Conservation (phyloP, 805 yeast genomes). For the Saturnispora sekii region DNA sequence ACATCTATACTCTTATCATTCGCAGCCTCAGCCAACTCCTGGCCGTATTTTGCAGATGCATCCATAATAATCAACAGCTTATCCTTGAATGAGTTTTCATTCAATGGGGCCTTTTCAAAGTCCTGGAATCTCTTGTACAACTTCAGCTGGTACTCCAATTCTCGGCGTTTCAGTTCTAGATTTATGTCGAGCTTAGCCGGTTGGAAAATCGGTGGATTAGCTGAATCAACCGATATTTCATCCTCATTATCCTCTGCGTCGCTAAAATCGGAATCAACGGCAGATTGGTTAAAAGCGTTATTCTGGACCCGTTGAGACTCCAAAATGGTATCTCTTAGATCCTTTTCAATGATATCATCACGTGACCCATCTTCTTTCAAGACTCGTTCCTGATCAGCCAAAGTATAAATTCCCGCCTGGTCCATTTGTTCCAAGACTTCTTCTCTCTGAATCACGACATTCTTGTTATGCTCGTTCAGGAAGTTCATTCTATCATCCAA, state of each 20-base stretch:
- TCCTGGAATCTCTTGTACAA: slow-evolving; percentile 20
- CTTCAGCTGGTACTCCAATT: slow-evolving; percentile 18
- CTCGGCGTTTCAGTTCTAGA: slow-evolving; percentile 18
- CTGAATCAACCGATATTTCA: slow-evolving; percentile 16
- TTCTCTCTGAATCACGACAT: slow-evolving; percentile 11
- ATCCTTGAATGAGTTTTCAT: slow-evolving; percentile 23
- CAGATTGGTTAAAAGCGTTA: slow-evolving; percentile 5
- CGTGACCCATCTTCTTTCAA: slow-evolving; percentile 12
- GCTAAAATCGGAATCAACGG: background rate
- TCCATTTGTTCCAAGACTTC: slow-evolving; percentile 17
- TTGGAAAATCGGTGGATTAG: slow-evolving; percentile 11
- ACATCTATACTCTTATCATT: slow-evolving; percentile 21
- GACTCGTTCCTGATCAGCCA: slow-evolving; percentile 19
- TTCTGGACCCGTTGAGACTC: background rate
- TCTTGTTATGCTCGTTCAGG: slow-evolving; percentile 8
- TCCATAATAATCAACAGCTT: slow-evolving; percentile 23
- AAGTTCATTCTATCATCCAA: slow-evolving; percentile 19
- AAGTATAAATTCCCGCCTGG: slow-evolving; percentile 19
- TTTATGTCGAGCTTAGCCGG: slow-evolving; percentile 6
- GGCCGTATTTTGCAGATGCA: slow-evolving; percentile 27
- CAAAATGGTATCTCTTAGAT: slow-evolving; percentile 7
- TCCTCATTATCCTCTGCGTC: slow-evolving; percentile 7
- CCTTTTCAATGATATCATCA: slow-evolving; percentile 9
- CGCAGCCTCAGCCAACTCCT: slow-evolving; percentile 29
- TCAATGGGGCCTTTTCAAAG: slow-evolving; percentile 17